Base-by-base conservation (phyloP, 441 rosid species). In the Cnidoscolus chayamansa region DNA sequence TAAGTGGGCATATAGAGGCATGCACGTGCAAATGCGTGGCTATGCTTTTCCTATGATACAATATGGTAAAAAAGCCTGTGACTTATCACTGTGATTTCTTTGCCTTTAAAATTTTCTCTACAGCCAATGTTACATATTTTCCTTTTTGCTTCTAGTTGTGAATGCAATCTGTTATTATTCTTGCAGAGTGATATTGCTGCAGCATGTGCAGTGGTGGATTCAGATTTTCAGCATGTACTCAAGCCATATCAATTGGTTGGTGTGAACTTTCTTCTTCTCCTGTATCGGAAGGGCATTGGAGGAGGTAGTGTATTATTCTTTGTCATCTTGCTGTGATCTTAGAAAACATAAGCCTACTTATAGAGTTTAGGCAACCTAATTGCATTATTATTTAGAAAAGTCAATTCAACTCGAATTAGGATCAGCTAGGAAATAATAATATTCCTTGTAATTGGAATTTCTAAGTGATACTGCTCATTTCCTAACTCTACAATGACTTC, bases 191-290 rank as follows among this genome's bases (percentile, higher is more conserved):
- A 90, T 89, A 84, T 95, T 65, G 88, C 45, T 40, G 45, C 45
- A 40, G 45, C 45, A 40, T 91, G 99, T 72, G 84, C 85, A 63
- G 87, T 72, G 15, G 86, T 70, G 74, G 97, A 88, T 79, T 88
- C 90, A 40, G 88, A 83, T 82, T 91, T 89, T 81, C 90, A 90
- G 89, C 97, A 96, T 57, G 75, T 93, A 77, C 93, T 95, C 72
- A 93, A 92, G 81, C 98, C 98, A 45, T 92, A 93, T 72, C 97
- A 95, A 80, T 85, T 40, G 45, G 45, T 40, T 74, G 99, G 98
- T 63, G 98, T 95, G 72, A 95, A 91, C 75, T 95, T 95, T 87
- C 99, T 95, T 84, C 95, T 95, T 74, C 72, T 91, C 9, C 78
- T 95, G 82, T 86, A 93, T 59, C 80, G 90, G 64, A 95, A 88